These are phyloP conservation scores for Aspergillus ibericus DNA, from an alignment of 2,329 filamentous ascomycete species.

Conservation along the genomic window DNA sequence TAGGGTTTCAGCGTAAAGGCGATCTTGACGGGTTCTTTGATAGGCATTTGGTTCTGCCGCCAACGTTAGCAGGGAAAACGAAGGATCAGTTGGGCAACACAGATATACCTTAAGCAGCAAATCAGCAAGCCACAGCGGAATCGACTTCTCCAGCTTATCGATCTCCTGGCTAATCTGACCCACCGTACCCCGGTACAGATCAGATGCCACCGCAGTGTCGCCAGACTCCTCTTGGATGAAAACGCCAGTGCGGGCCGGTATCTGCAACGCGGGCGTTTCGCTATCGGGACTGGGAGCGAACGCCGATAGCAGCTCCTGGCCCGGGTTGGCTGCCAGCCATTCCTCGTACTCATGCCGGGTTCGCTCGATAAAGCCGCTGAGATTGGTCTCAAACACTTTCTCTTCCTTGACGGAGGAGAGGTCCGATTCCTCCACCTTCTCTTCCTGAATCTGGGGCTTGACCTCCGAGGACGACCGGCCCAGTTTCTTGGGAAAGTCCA, in stretches of 20 bases:
- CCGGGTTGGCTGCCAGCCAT: constrained; percentile 39
- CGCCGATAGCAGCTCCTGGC: constrained; percentile 37
- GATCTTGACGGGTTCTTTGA: constrained; percentile 95
- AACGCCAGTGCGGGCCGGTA: constrained; percentile 55
- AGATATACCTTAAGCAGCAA: constrained; percentile 66
- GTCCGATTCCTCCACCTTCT: constrained; percentile 62
- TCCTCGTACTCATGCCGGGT: constrained; percentile 50
- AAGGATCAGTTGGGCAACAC: constrained; percentile 13
- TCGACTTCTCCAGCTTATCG: constrained; percentile 80
- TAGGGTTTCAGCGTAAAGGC: constrained; percentile 87
- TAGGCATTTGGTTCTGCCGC: constrained; percentile 69
- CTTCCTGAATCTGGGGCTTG: constrained; percentile 72
- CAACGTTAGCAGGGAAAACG: constrained; percentile 10
- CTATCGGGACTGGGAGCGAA: constrained; percentile 46
- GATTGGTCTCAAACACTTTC: constrained; percentile 47
- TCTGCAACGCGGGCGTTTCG: constrained; percentile 47
- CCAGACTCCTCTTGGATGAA: constrained; percentile 66
- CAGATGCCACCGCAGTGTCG: constrained; percentile 67
- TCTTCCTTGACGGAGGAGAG: constrained; percentile 54
- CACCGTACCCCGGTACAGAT: constrained; percentile 88
- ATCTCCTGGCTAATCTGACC: constrained; percentile 73
- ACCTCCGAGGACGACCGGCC: constrained; percentile 66
- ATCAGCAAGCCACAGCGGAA: constrained; percentile 90
- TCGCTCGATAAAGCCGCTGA: constrained; percentile 47
- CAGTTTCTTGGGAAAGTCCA: constrained; percentile 77